Evolutionary conservation across 495 filamentous ascomycete genomes (phyloP).

Genomic region (Aspergillus biplanus): DNA sequence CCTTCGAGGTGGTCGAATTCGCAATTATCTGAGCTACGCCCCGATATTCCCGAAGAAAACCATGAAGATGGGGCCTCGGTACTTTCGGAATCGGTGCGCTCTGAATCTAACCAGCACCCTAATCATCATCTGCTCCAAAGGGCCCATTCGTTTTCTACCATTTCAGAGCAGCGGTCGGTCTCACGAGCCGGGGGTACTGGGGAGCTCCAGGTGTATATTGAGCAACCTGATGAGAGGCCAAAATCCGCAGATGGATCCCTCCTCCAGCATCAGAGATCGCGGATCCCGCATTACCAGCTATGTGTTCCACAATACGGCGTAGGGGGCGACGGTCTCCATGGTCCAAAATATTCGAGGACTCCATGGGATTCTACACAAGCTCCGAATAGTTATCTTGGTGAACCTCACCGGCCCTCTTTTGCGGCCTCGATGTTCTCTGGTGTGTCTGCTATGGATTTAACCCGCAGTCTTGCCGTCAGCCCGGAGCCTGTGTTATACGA

Average conservation of each 20-base stretch:
- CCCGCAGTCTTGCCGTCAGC: slow-evolving; percentile 32
- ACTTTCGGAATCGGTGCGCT: slow-evolving; percentile 29
- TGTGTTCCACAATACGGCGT: slow-evolving; percentile 82
- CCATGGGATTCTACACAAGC: slow-evolving; percentile 28
- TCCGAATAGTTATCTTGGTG: slow-evolving; percentile 29
- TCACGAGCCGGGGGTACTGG: slow-evolving; percentile 45
- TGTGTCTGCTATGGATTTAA: slow-evolving; percentile 45
- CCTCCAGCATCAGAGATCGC: slow-evolving; percentile 68
- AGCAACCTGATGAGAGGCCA: slow-evolving; percentile 68
- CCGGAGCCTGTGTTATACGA: slow-evolving; percentile 48
- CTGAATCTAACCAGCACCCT: slow-evolving; percentile 30
- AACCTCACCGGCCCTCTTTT: slow-evolving; percentile 39
- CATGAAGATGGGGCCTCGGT: slow-evolving; percentile 36
- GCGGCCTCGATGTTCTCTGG: slow-evolving; percentile 53
- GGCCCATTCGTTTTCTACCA: slow-evolving; percentile 66
- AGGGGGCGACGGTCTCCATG: slow-evolving; percentile 80
- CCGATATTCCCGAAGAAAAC: slow-evolving; percentile 32
- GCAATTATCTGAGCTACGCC: slow-evolving; percentile 51
- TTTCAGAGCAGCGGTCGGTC: slow-evolving; percentile 53
- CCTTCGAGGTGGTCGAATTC: slow-evolving; percentile 50
- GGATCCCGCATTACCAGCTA: slow-evolving; percentile 85
- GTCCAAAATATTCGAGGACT: slow-evolving; percentile 61
- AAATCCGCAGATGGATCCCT: slow-evolving; percentile 66
- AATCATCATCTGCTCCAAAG: slow-evolving; percentile 47
- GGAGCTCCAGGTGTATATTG: slow-evolving; percentile 84